Percentiles rank a stretch among this genome's conserved stretches.
Evolutionary conservation across 345 rosid species (phyloP).

Genomic region (Anastatica hierochuntica): DNA sequence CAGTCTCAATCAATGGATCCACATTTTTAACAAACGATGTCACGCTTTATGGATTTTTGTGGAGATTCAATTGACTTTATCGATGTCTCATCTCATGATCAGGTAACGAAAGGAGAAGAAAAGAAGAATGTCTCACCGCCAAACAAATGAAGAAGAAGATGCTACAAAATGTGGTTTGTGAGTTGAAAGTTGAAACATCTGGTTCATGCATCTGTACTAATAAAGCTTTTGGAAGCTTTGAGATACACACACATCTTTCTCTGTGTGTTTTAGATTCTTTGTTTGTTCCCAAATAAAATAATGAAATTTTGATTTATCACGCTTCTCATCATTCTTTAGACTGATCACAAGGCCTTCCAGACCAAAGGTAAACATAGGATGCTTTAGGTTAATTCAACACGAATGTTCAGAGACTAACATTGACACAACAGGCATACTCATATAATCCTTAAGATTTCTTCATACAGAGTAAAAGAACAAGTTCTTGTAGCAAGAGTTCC

Average conservation of each 20-base stretch:
- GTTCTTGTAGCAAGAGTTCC: background rate
- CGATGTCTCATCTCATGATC: background rate
- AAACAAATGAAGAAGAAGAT: constrained; percentile 11
- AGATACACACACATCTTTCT: background rate
- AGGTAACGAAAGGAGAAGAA: constrained; percentile 18
- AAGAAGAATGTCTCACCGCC: constrained; percentile 21
- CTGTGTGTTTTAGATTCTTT: constrained; percentile 6
- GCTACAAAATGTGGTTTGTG: constrained; percentile 5
- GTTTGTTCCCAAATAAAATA: constrained; percentile 15
- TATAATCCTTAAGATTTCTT: background rate
- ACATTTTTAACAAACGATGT: no score
- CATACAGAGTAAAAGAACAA: constrained; percentile 15
- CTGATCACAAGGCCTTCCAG: background rate
- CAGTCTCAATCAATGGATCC: no score
- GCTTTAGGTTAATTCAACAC: background rate
- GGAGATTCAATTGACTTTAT: background rate
- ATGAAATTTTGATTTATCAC: constrained; percentile 10
- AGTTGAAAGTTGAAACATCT: constrained; percentile 9
- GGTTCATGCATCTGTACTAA: constrained; percentile 17
- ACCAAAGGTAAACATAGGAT: constrained; percentile 4
- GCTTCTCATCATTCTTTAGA: constrained; percentile 5
- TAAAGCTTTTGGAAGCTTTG: constrained; percentile 17
- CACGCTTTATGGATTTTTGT: background rate
- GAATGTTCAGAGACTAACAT: background rate
- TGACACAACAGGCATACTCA: background rate